Evolutionary conservation across 352 stramenopile species (phyloP).

Genomic region (Globisporangium paddicum): DNA sequence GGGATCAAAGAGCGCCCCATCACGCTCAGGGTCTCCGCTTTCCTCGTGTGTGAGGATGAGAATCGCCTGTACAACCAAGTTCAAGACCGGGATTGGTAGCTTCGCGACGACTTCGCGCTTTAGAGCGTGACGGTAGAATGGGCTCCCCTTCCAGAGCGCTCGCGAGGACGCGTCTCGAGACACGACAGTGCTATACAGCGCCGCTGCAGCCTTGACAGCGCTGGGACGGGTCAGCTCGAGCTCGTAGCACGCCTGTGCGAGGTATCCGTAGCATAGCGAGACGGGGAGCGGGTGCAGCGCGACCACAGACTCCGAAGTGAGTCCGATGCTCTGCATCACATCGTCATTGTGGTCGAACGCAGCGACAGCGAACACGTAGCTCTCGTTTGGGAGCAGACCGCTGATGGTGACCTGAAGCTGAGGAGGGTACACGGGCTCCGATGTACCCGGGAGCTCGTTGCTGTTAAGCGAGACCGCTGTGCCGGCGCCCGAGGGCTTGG

Average conservation of each 20-base stretch:
- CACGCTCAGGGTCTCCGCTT: constrained; percentile 30
- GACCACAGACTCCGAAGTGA: constrained; percentile 52
- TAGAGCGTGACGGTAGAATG: constrained; percentile 62
- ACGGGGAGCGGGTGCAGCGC: constrained; percentile 66
- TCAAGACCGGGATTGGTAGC: constrained; percentile 51
- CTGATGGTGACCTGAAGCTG: constrained; percentile 33
- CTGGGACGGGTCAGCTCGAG: constrained; percentile 17
- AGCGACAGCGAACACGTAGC: constrained; percentile 80
- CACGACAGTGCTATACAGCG: constrained; percentile 46
- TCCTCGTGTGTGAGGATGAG: constrained; percentile 54
- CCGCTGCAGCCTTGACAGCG: constrained; percentile 32
- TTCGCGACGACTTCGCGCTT: constrained; percentile 34
- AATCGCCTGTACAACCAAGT: constrained; percentile 37
- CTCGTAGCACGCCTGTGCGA: constrained; percentile 50
- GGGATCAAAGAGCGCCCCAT: constrained; percentile 33
- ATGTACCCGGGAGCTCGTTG: constrained; percentile 54
- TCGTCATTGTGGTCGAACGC: constrained; percentile 64
- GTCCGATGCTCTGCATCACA: constrained; percentile 62
- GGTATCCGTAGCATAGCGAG: constrained; percentile 61
- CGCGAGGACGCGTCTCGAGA: constrained; percentile 24
- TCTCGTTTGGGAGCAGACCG: constrained; percentile 58
- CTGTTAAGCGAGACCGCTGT: constrained; percentile 81
- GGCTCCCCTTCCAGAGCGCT: constrained; percentile 45
- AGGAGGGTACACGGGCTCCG: constrained; percentile 32
- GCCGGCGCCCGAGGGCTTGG: constrained; percentile 57